Base-by-base conservation (phyloP, 164 flowering plant species). In the Vitis labrusca region DNA sequence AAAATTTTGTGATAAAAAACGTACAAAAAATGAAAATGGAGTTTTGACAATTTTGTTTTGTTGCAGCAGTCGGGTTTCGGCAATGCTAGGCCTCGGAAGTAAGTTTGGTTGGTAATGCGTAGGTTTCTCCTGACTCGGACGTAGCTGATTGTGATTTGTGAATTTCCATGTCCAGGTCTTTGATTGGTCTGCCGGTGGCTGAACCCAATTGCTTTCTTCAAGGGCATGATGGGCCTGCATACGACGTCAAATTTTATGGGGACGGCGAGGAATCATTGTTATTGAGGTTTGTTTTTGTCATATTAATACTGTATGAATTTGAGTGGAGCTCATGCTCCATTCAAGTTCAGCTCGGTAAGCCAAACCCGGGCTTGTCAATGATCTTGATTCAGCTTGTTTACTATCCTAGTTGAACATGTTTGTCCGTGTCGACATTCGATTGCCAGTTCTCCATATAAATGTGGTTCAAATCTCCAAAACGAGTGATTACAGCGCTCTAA, bases 161-260 rank as follows among this genome's bases (percentile, higher is more conserved):
- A 3, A 17, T 50, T 61, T 50, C 30, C 17, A 30, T 71, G 52
- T 62, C 66, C 64, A 79, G 76, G 67, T 32, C 66, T 70, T 70
- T 73, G 61, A 59, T 57, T 65, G 83, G 89, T 9, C 81, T 71
- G 66, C 56, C 75, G 50, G 83, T 72, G 63, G 90, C 91, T 47
- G 90, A 88, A 67, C 97, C 99, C 13, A 50, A 66, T 71, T 84
- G 83, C 59, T 75, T 82, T 44, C 72, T 89, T 61, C 81, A 73
- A 73, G 99, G 82, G 54, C 99, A 93, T 72, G 83, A 89, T 66
- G 99, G 98, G 50, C 97, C 99, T 63, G 92, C 91, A 5, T 96
- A 93, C 76, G 99, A 96, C 85, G 86, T 88, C 68, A 88, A 93
- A 68, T 96, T 93, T 74, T 93, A 85, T 27, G 97, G 93, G 0